These are phyloP conservation scores for Tillandsia fasciculata DNA, from an alignment of 176 grass and related monocot genomes.

Conservation along the genomic window DNA sequence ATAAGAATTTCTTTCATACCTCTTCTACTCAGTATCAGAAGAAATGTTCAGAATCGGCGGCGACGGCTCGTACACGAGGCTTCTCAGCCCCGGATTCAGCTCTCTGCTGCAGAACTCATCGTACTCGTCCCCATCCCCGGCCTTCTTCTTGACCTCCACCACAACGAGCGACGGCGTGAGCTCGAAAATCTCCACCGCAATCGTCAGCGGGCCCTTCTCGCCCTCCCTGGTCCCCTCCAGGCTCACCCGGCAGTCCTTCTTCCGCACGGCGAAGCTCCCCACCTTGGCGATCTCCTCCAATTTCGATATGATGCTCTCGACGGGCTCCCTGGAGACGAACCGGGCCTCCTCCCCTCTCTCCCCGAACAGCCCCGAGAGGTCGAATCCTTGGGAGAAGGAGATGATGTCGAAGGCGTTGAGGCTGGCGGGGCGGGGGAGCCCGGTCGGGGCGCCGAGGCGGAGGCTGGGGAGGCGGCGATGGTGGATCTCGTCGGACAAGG, in stretches of 20 bases:
- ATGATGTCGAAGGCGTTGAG: conserved; percentile 96
- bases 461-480: conserved; percentile 1
- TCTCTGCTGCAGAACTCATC: conserved; percentile 83
- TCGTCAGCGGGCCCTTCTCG: conserved; percentile 76
- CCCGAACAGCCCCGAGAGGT: conserved; percentile 89
- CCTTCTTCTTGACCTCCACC: conserved; percentile 93
- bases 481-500: conserved; percentile 43
- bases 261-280: conserved; percentile 60
- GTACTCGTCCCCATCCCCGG: conserved; percentile 70
- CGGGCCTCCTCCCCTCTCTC: conserved; percentile 69
- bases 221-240: conserved; percentile 91
- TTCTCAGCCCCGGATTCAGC: conserved; percentile 83
- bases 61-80: conserved; percentile 43
- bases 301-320: conserved; percentile 58
- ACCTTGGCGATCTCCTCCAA: conserved; percentile 87
- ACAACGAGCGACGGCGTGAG: conserved; percentile 77
- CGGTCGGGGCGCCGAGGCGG: background rate
- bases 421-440: conserved; percentile 65
- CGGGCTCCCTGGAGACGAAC: conserved; percentile 61
- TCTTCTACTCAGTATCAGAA: conserved; percentile 40
- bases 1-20: no score
- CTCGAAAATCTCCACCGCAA: conserved; percentile 85
- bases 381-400: conserved; percentile 75
- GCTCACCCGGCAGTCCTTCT: conserved; percentile 77
- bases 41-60: conserved; percentile 25